phyloP scores from a whole-genome alignment of 805 yeast species.

The Saccharomycopsis babjevae region DNA sequence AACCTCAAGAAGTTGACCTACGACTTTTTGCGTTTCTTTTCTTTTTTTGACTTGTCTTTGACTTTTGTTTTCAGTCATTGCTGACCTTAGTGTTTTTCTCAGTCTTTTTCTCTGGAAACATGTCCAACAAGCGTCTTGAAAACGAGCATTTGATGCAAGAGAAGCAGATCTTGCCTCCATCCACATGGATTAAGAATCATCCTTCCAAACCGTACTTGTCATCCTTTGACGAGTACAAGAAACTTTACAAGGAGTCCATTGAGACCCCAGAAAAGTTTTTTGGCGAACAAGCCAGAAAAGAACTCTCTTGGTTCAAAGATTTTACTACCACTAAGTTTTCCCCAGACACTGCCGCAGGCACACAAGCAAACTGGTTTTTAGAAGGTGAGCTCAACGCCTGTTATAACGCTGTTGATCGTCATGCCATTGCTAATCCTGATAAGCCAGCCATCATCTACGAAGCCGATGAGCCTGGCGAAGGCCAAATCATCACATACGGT shows the following conservation, averaged over 20 bases:
- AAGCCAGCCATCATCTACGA: slow-evolving; percentile 71
- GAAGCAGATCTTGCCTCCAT: slow-evolving; percentile 21
- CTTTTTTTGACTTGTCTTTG: no score
- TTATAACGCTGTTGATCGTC: slow-evolving; percentile 75
- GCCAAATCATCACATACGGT: slow-evolving; percentile 54
- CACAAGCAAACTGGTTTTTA: slow-evolving; percentile 61
- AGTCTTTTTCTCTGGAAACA: neutral
- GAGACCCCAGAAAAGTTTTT: slow-evolving; percentile 45
- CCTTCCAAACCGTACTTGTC: slow-evolving; percentile 37
- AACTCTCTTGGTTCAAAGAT: slow-evolving; percentile 43
- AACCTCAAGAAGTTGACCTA: no score
- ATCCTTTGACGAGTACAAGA: slow-evolving; percentile 40
- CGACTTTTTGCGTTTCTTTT: no score
- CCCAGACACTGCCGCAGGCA: slow-evolving; percentile 26
- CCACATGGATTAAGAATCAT: slow-evolving; percentile 22
- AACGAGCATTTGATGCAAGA: slow-evolving; percentile 26
- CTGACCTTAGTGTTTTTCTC: neutral
- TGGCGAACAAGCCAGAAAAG: slow-evolving; percentile 41
- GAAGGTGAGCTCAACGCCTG: slow-evolving; percentile 74
- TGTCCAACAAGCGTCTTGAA: slow-evolving; percentile 17
- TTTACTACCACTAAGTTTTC: slow-evolving; percentile 41
- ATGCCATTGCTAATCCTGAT: slow-evolving; percentile 61
- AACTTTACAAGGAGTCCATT: slow-evolving; percentile 45
- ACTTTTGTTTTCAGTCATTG: neutral
- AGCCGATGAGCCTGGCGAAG: slow-evolving; percentile 67